Evolutionary conservation across 169 alveolate species (phyloP).

Genomic region (Eimeria necatrix): DNA sequence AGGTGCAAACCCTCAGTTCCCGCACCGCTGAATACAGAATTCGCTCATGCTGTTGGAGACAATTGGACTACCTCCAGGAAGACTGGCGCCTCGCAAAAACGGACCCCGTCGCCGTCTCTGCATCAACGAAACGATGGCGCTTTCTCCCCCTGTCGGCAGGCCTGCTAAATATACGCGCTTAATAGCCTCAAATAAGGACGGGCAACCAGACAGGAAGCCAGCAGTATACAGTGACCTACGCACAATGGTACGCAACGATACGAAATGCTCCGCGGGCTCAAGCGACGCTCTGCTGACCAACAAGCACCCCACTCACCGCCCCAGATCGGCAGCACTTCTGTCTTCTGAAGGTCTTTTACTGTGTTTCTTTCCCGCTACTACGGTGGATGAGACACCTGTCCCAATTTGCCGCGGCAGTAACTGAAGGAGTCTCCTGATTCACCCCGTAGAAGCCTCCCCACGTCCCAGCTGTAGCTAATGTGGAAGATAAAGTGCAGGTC

Average conservation of each 20-base stretch:
- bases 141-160: constrained; percentile 5
- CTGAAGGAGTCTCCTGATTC: not conserved
- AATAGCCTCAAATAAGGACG: not conserved
- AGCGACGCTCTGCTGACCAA: constrained; percentile 27
- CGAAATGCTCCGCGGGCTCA: not conserved
- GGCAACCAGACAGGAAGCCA: not conserved
- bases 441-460: constrained; percentile 29
- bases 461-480: constrained; percentile 20
- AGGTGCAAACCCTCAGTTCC: constrained; percentile 70
- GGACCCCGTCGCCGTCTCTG: constrained; percentile 51
- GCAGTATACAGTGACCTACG: too few relatives aligned
- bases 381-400: constrained; percentile 56
- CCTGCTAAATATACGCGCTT: not conserved
- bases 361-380: not conserved
- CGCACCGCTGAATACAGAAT: constrained; percentile 47
- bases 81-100: not conserved
- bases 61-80: not conserved
- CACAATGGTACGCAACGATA: too few relatives aligned
- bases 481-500: constrained; percentile 19
- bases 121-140: not conserved
- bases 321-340: constrained; percentile 16
- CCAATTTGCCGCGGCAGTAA: constrained; percentile 26
- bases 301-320: constrained; percentile 29
- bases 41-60: constrained; percentile 48
- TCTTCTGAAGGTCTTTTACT: not conserved